Conservation (phyloP, 2,329 filamentous ascomycete species). For the Penicillium paneum region DNA sequence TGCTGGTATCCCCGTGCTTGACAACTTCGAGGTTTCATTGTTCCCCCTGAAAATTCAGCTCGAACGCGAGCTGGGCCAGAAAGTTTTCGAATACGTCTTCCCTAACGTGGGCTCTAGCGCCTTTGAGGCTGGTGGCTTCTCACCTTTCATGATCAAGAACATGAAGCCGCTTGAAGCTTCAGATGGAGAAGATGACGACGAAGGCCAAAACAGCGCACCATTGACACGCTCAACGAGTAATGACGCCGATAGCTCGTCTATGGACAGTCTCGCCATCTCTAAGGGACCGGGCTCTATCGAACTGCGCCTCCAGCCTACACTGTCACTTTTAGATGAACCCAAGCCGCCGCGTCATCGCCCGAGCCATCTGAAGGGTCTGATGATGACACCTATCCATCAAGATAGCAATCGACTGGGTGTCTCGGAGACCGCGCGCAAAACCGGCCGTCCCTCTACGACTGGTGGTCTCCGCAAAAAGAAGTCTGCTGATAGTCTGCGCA, state of each 20-base stretch:
- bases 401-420: conserved; percentile 25
- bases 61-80: conserved; percentile 87
- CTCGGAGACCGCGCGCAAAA: conserved; percentile 24
- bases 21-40: conserved; percentile 91
- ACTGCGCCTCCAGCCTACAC: conserved; percentile 75
- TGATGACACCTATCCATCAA: conserved; percentile 35
- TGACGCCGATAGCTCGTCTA: conserved; percentile 40
- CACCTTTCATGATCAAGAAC: conserved; percentile 52
- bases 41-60: conserved; percentile 92
- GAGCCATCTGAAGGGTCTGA: conserved; percentile 31
- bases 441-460: conserved; percentile 30
- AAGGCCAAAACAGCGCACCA: conserved; percentile 7
- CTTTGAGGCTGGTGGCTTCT: conserved; percentile 50
- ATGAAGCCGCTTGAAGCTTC: conserved; percentile 49
- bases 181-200: conserved; percentile 47
- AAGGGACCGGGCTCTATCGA: conserved; percentile 73
- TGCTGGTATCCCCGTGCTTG: conserved; percentile 93
- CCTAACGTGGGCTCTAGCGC: conserved; percentile 67
- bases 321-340: conserved; percentile 54
- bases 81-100: conserved; percentile 96
- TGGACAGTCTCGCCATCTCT: conserved; percentile 50
- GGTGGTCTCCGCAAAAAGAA: conserved; percentile 38
- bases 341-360: conserved; percentile 35
- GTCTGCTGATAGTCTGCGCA: conserved; percentile 42
- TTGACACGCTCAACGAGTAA: conserved; percentile 33